phyloP scores from a whole-genome alignment of 495 filamentous ascomycete genomes.

The Antarctomyces pellizariae region DNA sequence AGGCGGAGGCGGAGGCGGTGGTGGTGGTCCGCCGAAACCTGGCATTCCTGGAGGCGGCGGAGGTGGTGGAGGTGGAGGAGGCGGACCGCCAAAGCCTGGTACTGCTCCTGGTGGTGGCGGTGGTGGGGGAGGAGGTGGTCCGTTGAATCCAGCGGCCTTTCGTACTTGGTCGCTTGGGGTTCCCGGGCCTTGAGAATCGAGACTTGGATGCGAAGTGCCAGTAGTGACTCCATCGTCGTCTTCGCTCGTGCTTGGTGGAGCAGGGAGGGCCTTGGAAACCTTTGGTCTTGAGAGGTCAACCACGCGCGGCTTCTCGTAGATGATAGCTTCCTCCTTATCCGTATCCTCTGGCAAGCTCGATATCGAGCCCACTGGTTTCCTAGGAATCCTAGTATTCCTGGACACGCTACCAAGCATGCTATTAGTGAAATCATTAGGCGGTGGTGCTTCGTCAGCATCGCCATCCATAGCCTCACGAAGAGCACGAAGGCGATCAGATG shows the following conservation, averaged over 20 bases:
- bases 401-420: conserved; percentile 43
- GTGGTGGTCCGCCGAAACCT: conserved; percentile 22
- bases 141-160: conserved; percentile 14
- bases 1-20: conserved; percentile 20
- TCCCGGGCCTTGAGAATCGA: conserved; percentile 44
- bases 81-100: conserved; percentile 16
- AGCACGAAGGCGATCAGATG: conserved; percentile 78
- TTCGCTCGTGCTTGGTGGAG: conserved; percentile 52
- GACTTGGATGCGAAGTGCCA: conserved; percentile 51
- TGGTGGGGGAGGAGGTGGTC: conserved; percentile 24
- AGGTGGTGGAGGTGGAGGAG: conserved; percentile 25
- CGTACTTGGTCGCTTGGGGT: conserved; percentile 39
- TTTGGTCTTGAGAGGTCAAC: conserved; percentile 47
- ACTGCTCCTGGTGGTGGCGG: conserved; percentile 21
- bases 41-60: conserved; percentile 22
- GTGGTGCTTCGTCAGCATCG: conserved; percentile 13
- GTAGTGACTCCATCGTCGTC: conserved; percentile 50
- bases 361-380: conserved; percentile 25
- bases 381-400: conserved; percentile 31
- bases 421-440: conserved; percentile 18
- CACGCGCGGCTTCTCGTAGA: conserved; percentile 43
- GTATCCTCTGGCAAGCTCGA: conserved; percentile 20
- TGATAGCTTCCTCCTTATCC: conserved; percentile 20
- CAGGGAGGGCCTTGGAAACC: conserved; percentile 50
- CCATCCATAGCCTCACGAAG: conserved; percentile 89